phyloP scores from a whole-genome alignment of 2,329 filamentous ascomycete genomes.

The Plenodomus biglobosus region DNA sequence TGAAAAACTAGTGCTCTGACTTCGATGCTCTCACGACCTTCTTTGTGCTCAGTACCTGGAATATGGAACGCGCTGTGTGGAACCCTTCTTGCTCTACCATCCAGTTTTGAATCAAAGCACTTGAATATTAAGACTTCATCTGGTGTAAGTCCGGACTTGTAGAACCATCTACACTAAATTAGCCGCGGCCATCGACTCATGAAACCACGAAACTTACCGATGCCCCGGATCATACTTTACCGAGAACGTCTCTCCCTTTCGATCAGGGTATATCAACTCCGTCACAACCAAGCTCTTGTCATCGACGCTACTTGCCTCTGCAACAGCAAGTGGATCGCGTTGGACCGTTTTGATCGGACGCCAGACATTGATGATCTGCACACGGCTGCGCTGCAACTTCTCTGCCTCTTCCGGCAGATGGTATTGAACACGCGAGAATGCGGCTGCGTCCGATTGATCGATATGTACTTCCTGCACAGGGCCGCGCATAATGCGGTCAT shows the following conservation, averaged over 20 bases:
- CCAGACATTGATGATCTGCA: constrained; percentile 44
- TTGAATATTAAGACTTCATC: constrained; percentile 41
- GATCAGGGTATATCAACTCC: constrained; percentile 35
- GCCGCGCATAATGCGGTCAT: constrained; percentile 42
- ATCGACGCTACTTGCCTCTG: constrained; percentile 31
- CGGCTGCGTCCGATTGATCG: constrained; percentile 55
- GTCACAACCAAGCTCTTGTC: constrained; percentile 31
- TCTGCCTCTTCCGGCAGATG: constrained; percentile 38
- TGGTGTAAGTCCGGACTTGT: constrained; percentile 29
- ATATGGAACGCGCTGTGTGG: constrained; percentile 41
- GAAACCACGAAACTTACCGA: constrained; percentile 16
- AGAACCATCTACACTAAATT: constrained; percentile 31
- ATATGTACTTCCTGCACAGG: constrained; percentile 59
- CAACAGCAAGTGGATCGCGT: constrained; percentile 37
- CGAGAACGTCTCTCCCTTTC: constrained; percentile 32
- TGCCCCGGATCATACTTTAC: constrained; percentile 32
- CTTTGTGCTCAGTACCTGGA: constrained; percentile 26
- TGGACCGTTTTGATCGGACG: constrained; percentile 38
- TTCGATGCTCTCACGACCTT: constrained; percentile 40
- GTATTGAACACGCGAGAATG: constrained; percentile 29
- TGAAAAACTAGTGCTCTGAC: constrained; percentile 40
- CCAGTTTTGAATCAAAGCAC: constrained; percentile 40
- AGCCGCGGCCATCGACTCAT: background rate
- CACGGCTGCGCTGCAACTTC: constrained; percentile 28
- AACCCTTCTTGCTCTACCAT: constrained; percentile 38